Evolutionary conservation across 1,139 yeast genomes (phyloP), one percentile per base, ranked within the genome.

Genomic region (Saccharomyces pastorianus): DNA sequence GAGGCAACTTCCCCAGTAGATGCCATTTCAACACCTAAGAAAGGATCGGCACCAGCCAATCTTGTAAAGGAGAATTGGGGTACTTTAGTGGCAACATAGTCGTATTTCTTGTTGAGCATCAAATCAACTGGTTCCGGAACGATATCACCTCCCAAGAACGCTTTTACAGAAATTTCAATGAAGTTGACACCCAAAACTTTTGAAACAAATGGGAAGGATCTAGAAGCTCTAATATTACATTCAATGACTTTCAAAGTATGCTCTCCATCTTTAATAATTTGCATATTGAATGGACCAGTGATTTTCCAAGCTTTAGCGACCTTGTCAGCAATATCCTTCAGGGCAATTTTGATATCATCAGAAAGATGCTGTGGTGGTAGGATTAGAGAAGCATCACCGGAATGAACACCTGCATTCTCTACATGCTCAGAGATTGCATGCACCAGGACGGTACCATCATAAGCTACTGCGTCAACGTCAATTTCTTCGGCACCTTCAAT

Each of bases 1-100:
- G 96, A 88, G 26, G 99, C 99, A 68, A 93, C 86, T 76, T 93
- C 99, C 71, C 99, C 99, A 51, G 99, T 93, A 13, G 98, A 91
- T 6, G 98, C 87, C 99, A 93, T 93, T 76, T 93, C 99, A 62
- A 93, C 99, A 57, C 99, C 99, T 69, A 93, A 80, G 80, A 88
- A 90, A 61, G 99, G 99, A 72, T 93, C 99, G 49, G 99, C 99
- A 61, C 99, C 99, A 13, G 98, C 97, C 66, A 93, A 80, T 76
- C 99, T 86, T 48, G 99, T 90, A 77, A 91, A 93, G 2, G 98
- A 91, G 73, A 93, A 93, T 75, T 93, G 99, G 51, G 99, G 99
- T 48, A 91, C 97, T 76, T 93, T 93, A 56, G 96, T 87, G 54
- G 98, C 98, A 68, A 93, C 98, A 66, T 89, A 86, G 65, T 82